A percentile compares a stretch with the other conserved stretches of the same genome.
Evolutionary conservation across 2,329 filamentous ascomycete genomes (phyloP).

Genomic region (Talaromyces piceae): DNA sequence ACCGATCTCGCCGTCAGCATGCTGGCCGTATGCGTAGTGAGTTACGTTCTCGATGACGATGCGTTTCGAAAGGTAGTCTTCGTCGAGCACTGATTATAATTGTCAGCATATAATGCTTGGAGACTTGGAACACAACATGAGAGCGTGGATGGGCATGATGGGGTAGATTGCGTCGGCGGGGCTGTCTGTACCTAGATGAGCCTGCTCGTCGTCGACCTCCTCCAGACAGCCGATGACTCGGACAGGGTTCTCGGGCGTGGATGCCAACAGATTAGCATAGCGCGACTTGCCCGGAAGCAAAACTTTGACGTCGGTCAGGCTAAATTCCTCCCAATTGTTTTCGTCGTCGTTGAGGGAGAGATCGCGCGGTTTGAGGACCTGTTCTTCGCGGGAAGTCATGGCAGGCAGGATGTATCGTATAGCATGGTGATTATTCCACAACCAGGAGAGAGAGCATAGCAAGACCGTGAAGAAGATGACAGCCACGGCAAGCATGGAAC

Average conservation of each 20-base stretch:
- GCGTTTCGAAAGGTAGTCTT: conserved; percentile 33
- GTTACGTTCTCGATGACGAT: conserved; percentile 44
- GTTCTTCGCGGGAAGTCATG: conserved; percentile 41
- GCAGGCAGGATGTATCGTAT: conserved; percentile 20
- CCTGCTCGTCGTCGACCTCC: conserved; percentile 37
- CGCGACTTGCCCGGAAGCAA: conserved; percentile 41
- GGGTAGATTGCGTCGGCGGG: neutral
- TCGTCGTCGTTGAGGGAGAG: conserved; percentile 36
- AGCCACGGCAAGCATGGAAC: neutral
- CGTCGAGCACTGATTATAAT: conserved; percentile 27
- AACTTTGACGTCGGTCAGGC: conserved; percentile 48
- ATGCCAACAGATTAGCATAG: conserved; percentile 49
- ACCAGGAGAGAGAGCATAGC: conserved; percentile 1
- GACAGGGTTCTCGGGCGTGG: conserved; percentile 48
- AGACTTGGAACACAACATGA: no score
- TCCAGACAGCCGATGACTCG: conserved; percentile 48
- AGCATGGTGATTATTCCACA: conserved; percentile 22
- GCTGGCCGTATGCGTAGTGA: conserved; percentile 43
- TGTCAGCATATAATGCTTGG: neutral
- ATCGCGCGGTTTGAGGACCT: conserved; percentile 38
- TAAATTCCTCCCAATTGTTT: conserved; percentile 55
- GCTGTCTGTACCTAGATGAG: conserved; percentile 30
- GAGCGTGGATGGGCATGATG: neutral
- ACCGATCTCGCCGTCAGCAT: conserved; percentile 48
- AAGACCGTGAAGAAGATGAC: neutral